These are phyloP conservation scores for Pouteria campechiana DNA, from an alignment of 179 eudicot genomes.

Conservation along the genomic window DNA sequence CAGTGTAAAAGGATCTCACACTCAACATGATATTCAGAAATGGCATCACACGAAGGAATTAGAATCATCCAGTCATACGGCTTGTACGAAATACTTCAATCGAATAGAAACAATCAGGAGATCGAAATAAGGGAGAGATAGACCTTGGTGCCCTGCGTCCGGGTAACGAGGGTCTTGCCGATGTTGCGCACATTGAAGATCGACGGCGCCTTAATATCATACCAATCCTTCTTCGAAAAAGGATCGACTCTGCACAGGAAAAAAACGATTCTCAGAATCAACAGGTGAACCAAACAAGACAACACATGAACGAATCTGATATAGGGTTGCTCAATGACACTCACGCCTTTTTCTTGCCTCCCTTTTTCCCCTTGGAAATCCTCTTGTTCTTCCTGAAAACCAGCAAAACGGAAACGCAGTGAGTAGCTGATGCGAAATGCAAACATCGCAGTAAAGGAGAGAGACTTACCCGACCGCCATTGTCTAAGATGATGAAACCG, in stretches of 20 bases:
- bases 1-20: too few relatives aligned
- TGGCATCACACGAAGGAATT: background rate
- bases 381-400: slow-evolving; percentile 83
- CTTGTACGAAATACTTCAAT: too few relatives aligned
- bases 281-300: background rate
- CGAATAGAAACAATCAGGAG: too few relatives aligned
- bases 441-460: too few relatives aligned
- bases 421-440: too few relatives aligned
- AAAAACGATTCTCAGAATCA: background rate
- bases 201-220: slow-evolving; percentile 83
- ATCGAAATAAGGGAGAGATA: background rate
- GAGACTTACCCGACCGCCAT: too few relatives aligned
- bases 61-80: too few relatives aligned
- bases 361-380: slow-evolving; percentile 89
- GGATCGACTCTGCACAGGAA: slow-evolving; percentile 45
- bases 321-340: slow-evolving; percentile 2
- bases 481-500: too few relatives aligned
- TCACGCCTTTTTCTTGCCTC: slow-evolving; percentile 88
- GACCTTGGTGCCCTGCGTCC: slow-evolving; percentile 98
- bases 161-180: slow-evolving; percentile 81
- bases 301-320: background rate
- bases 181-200: slow-evolving; percentile 39
- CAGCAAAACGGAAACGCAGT: too few relatives aligned
- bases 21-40: too few relatives aligned
- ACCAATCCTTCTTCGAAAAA: slow-evolving; percentile 93